Base-by-base conservation (phyloP, 2,329 filamentous ascomycete species). In the Cladophialophora psammophila region DNA sequence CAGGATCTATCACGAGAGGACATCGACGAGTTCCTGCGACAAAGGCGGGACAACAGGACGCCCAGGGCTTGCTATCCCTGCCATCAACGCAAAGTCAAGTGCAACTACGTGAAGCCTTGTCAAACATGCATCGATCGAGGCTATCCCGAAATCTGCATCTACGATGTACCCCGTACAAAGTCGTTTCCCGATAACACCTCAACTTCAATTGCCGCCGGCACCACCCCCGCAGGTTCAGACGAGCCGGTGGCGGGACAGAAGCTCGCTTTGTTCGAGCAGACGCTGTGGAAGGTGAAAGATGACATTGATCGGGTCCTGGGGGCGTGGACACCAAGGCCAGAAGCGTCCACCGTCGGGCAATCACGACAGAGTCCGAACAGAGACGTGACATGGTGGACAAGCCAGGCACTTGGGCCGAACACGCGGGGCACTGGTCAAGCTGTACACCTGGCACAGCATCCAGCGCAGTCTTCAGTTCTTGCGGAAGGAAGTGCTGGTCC, bases 61-160 rank as follows among this genome's bases (percentile, higher is more conserved):
- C 45, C 45, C 18, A 9, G 45, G 18, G 45, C 45, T 9, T 50
- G 45, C 45, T 50, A 50, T n/a, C 45, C 45, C 8, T 50, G 45
- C 45, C 45, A 50, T 26, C 45, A 50, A 50, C 45, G 45, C 45
- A 50, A 50, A 26, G 45, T 50, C 45, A 50, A 50, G 45, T 50
- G 45, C 45, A 50, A 50, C 45, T 50, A 50, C 45, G 45, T 50
- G 45, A 50, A 50, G 45, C 45, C 45, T n/a, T 50, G 45, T 50
- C 45, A 50, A 26, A 50, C 45, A 18, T 50, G 45, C 45, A 20
- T 50, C 9, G 45, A 50, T 50, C 18, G 45, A 26, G 45, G 45
- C 45, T 50, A 50, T 50, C 45, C 45, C 45, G 45, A 50, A 20
- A 50, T 50, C 5, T 50, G 45, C 18, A 50, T 50, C 18, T 50